Conservation (phyloP, 106 monocot species). For the Acorus calamus region DNA sequence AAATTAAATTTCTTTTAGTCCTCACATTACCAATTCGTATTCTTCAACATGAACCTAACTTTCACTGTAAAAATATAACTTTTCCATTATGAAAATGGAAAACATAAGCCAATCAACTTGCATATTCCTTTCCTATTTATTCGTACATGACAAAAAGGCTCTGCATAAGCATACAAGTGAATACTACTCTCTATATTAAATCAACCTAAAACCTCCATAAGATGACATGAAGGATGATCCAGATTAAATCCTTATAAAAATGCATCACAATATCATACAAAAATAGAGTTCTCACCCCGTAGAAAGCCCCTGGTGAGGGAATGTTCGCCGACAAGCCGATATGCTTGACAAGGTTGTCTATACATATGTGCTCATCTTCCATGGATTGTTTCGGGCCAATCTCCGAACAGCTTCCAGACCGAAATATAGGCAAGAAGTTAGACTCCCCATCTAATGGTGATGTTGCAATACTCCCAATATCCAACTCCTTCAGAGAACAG, state of each 20-base stretch:
- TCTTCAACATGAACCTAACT: no score
- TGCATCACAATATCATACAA: no score
- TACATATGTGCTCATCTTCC: slow-evolving; percentile 80
- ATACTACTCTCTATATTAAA: no score
- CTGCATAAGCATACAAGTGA: no score
- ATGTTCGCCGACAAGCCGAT: slow-evolving; percentile 16
- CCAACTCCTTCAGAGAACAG: slow-evolving; percentile 30
- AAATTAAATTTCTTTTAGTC: background rate
- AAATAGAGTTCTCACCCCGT: slow-evolving; percentile 39
- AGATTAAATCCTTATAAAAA: no score
- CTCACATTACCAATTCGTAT: background rate
- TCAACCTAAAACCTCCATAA: no score
- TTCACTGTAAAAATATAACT: background rate
- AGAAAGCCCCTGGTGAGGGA: slow-evolving; percentile 56
- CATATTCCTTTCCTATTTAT: background rate
- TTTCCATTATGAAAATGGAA: background rate
- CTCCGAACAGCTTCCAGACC: slow-evolving; percentile 60
- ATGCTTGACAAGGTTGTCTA: slow-evolving; percentile 51
- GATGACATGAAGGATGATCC: no score
- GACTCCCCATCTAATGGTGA: slow-evolving; percentile 18
- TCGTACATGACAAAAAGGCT: no score
- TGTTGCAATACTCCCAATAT: slow-evolving; percentile 15
- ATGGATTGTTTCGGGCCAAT: slow-evolving; percentile 47
- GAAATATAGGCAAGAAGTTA: slow-evolving; percentile 49
- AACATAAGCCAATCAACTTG: background rate